Conservation (phyloP, 1,139 yeast species). For the Sugiyamaella novakii region DNA sequence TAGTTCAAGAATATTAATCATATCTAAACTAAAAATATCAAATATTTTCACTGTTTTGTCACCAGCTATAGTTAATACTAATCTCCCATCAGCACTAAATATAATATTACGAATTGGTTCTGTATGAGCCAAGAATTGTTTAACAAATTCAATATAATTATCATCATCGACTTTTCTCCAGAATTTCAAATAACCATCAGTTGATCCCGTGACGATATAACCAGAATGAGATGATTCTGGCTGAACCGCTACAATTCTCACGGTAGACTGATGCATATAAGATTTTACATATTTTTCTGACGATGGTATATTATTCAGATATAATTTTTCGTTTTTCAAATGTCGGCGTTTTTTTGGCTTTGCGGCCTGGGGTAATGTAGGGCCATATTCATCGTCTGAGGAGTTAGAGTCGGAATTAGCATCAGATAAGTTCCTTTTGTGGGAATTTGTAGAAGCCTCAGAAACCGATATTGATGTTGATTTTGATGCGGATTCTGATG, state of each 20-base stretch:
- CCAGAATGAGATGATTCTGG: conserved; percentile 26
- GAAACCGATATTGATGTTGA: no score
- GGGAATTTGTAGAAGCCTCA: background rate
- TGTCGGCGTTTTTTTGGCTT: conserved; percentile 21
- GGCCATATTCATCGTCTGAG: conserved; percentile 8
- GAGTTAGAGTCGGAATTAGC: background rate
- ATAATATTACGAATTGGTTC: conserved; percentile 31
- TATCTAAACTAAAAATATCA: conserved; percentile 47
- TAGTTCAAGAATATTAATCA: conserved; percentile 45
- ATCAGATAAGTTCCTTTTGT: background rate
- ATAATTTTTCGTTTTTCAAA: conserved; percentile 20
- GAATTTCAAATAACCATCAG: conserved; percentile 48
- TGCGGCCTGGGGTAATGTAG: conserved; percentile 6
- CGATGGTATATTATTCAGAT: conserved; percentile 23
- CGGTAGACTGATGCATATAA: conserved; percentile 37
- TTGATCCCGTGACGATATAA: conserved; percentile 44
- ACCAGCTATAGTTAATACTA: conserved; percentile 42
- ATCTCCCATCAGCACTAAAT: conserved; percentile 36
- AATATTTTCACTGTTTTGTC: conserved; percentile 45
- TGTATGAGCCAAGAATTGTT: conserved; percentile 45
- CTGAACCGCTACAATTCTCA: conserved; percentile 30
- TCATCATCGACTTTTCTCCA: conserved; percentile 40
- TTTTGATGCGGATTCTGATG: no score
- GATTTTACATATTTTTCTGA: conserved; percentile 31
- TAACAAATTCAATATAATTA: conserved; percentile 43